A percentile compares a stretch with the other conserved stretches of the same genome.
Evolutionary conservation across 2,329 filamentous ascomycete species (phyloP).

Genomic region (Pseudopithomyces chartarum): DNA sequence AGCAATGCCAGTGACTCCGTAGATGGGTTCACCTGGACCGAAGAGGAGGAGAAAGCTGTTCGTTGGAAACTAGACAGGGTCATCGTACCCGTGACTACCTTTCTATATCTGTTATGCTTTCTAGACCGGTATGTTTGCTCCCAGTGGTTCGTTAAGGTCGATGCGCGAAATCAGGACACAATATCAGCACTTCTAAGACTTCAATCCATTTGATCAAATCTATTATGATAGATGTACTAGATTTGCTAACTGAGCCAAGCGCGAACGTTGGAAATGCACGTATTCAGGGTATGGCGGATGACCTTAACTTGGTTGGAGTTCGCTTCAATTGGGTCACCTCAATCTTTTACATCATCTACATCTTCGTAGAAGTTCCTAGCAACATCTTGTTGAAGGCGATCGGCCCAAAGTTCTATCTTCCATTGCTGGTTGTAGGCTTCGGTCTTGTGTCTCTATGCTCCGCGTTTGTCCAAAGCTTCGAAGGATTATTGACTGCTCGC

Average conservation of each 20-base stretch:
- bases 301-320: constrained; percentile 55
- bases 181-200: too few species aligned
- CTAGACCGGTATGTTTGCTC: constrained; percentile 45
- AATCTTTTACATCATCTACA: constrained; percentile 64
- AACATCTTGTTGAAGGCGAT: constrained; percentile 61
- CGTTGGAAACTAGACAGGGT: constrained; percentile 60
- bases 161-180: not conserved
- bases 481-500: constrained; percentile 54
- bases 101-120: constrained; percentile 61
- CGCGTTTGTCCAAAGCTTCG: constrained; percentile 57
- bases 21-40: constrained; percentile 54
- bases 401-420: constrained; percentile 59
- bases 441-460: constrained; percentile 61
- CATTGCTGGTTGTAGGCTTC: constrained; percentile 60
- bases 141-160: not conserved
- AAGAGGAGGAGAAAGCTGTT: constrained; percentile 55
- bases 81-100: constrained; percentile 58
- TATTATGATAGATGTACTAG: too few species aligned
- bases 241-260: constrained; percentile 15
- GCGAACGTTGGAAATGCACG: constrained; percentile 60
- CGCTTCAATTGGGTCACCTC: constrained; percentile 64
- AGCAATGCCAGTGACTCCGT: constrained; percentile 35
- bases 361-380: constrained; percentile 61
- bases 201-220: not conserved
- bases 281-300: constrained; percentile 58